Base-by-base conservation (phyloP, 495 filamentous ascomycete species). In the Lindgomyces ingoldianus region DNA sequence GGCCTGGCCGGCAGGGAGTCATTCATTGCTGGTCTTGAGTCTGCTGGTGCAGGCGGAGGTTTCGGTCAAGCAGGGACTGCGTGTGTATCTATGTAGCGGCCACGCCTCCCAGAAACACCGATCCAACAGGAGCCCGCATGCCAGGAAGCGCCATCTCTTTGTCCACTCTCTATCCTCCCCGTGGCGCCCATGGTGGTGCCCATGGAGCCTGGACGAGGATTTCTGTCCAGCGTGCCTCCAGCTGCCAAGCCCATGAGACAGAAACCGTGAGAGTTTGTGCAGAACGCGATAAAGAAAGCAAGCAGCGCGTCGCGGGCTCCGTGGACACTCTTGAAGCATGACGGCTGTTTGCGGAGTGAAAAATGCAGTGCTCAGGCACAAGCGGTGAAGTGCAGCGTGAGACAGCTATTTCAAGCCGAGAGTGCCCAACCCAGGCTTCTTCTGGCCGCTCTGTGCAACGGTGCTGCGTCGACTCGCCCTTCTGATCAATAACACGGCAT, bases 401-500 rank as follows among this genome's bases (percentile, higher is more conserved):
- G 54, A 57, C 54, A 29, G 54, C 54, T 57, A 57, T 57, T 57
- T 47, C 24, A 14, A 57, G 54, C 54, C 42, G 1, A 27, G 3
- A 29, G n/a, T n/a, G n/a, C n/a, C 22, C 6, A 21, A 16, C 53
- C 53, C 36, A 11, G 10, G 39, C 9, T n/a, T n/a, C n/a, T n/a
- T n/a, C 33, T 1, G 4, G 54, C 39, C 36, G 4, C 39, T 26
- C 25, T 22, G 9, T 2, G 57, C 45, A 19, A 22, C 4, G 2
- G 36, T 27, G 55, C 55, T 14, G 9, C 39, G 2, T n/a, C 53
- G 11, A 21, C 4, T 3, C 9, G 47, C 12, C 24, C 27, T 6
- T 53, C 49, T 24, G 27, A 27, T 58, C 55, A 41, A 21, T 39
- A 21, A 18, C 21, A 10, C n/a, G n/a, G n/a, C n/a, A n/a, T n/a